These are phyloP conservation scores for Protomyces pachydermus DNA, from an alignment of 1,139 yeast genomes.

Conservation along the genomic window DNA sequence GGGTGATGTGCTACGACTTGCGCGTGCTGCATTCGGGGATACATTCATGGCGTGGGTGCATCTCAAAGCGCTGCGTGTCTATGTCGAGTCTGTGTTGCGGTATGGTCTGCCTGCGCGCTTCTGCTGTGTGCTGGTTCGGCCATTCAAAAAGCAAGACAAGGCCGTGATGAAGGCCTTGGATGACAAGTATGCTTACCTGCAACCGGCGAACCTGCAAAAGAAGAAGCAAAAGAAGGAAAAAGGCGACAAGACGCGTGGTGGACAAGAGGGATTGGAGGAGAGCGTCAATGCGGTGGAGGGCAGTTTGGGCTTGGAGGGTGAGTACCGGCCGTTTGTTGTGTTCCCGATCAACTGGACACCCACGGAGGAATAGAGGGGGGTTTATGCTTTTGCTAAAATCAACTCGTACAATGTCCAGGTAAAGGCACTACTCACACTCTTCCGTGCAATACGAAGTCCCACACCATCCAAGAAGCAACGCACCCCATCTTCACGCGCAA, in stretches of 20 bases:
- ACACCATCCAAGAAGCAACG: conserved; percentile 73
- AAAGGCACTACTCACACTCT: conserved; percentile 87
- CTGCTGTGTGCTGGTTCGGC: conserved; percentile 55
- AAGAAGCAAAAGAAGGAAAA: conserved; percentile 5
- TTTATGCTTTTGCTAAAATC: conserved; percentile 7
- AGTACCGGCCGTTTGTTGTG: conserved; percentile 23
- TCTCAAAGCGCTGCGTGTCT: conserved; percentile 61
- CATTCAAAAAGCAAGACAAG: conserved; percentile 35
- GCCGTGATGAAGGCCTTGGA: conserved; percentile 24
- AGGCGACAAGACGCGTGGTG: conserved; percentile 11
- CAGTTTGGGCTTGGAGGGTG: conserved; percentile 23
- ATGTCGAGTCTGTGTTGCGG: conserved; percentile 71
- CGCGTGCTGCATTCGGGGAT: conserved; percentile 83
- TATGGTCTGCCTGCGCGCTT: conserved; percentile 96
- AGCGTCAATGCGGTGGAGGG: conserved; percentile 25
- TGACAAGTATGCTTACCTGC: conserved; percentile 21
- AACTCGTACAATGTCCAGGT: conserved; percentile 55
- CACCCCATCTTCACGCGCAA: conserved; percentile 51
- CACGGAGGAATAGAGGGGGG: not conserved
- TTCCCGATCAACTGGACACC: conserved; percentile 15
- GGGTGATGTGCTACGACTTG: conserved; percentile 73
- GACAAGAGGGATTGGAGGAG: conserved; percentile 26
- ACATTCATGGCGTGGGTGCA: conserved; percentile 83
- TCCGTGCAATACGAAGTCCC: conserved; percentile 71
- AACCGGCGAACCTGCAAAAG: conserved; percentile 1